phyloP scores from a whole-genome alignment of 495 filamentous ascomycete species.

The Staphylotrichum longicolle region DNA sequence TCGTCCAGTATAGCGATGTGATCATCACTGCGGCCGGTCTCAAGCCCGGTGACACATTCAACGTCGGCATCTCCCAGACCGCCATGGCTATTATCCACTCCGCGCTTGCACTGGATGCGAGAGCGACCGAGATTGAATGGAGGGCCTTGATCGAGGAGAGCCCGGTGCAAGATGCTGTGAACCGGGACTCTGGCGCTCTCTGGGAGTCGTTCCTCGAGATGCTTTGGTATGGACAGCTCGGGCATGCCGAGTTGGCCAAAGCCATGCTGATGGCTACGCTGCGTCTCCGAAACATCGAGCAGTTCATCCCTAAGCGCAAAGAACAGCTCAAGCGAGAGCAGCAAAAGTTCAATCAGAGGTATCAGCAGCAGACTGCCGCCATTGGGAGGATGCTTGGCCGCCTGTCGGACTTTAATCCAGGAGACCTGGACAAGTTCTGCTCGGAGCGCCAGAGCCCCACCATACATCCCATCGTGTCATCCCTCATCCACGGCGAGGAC shows the following conservation, averaged over 20 bases:
- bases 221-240: slow-evolving; percentile 59
- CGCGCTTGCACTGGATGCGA: slow-evolving; percentile 72
- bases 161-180: slow-evolving; percentile 64
- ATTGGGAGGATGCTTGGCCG: slow-evolving; percentile 72
- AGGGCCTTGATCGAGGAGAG: slow-evolving; percentile 58
- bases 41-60: slow-evolving; percentile 35
- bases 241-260: slow-evolving; percentile 63
- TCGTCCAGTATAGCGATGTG: slow-evolving; percentile 46
- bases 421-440: slow-evolving; percentile 64
- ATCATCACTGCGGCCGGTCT: slow-evolving; percentile 45
- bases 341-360: slow-evolving; percentile 67
- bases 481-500: slow-evolving; percentile 65
- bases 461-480: slow-evolving; percentile 61
- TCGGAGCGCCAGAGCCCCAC: slow-evolving; percentile 55
- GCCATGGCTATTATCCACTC: slow-evolving; percentile 65
- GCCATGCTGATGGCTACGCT: slow-evolving; percentile 68
- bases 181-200: slow-evolving; percentile 61
- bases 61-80: slow-evolving; percentile 41
- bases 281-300: slow-evolving; percentile 68
- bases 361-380: slow-evolving; percentile 63
- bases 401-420: slow-evolving; percentile 66
- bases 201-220: slow-evolving; percentile 75
- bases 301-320: slow-evolving; percentile 54
- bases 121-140: slow-evolving; percentile 68
- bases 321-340: slow-evolving; percentile 51